Evolutionary conservation across 148 eudicot genomes (phyloP).

Genomic region (Rhododendron ovatum): DNA sequence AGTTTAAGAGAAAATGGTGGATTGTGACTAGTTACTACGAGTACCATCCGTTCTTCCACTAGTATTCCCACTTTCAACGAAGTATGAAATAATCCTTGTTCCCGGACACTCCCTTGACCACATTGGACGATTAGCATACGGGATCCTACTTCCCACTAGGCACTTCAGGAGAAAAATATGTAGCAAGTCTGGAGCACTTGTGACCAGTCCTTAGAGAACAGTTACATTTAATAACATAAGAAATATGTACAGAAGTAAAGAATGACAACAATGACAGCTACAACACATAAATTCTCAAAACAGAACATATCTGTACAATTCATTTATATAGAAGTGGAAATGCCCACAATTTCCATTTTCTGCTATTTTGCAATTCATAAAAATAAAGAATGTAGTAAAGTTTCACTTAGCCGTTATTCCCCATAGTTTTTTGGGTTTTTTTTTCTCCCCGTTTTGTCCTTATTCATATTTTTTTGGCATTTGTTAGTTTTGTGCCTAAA

Average conservation of each 20-base stretch:
- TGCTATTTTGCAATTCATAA: neutral
- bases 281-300: neutral
- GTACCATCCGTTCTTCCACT: neutral
- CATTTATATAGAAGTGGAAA: neutral
- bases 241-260: neutral
- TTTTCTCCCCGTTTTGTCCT: no score
- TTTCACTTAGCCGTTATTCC: neutral
- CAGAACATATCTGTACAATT: neutral
- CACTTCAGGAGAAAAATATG: neutral
- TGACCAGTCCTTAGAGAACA: neutral
- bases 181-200: neutral
- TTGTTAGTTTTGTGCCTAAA: no score
- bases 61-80: neutral
- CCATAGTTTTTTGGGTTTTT: no score
- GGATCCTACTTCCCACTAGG: neutral
- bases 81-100: neutral
- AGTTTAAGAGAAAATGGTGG: neutral
- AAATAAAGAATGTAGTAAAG: neutral
- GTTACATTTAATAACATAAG: neutral
- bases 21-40: neutral
- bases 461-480: no score
- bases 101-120: neutral
- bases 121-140: neutral
- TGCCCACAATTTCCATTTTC: neutral
- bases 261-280: neutral